Percentiles rank a stretch among this genome's conserved stretches.
phyloP scores from a whole-genome alignment of 495 filamentous ascomycete genomes.

The Trichocladium uniseriatum region DNA sequence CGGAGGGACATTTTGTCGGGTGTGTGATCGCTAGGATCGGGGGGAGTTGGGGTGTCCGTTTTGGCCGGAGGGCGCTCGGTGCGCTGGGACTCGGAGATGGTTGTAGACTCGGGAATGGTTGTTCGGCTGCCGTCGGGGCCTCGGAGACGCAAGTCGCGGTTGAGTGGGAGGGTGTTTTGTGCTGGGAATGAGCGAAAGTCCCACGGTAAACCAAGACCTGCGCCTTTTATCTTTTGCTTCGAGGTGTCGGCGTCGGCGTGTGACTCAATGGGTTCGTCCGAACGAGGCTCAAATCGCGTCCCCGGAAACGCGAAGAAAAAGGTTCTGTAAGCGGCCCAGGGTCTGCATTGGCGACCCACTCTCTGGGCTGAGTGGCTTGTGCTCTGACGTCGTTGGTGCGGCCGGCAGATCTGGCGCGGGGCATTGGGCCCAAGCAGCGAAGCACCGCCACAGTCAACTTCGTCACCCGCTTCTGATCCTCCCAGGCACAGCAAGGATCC shows the following conservation, averaged over 20 bases:
- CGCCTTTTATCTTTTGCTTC: not conserved
- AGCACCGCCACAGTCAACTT: slow-evolving; percentile 23
- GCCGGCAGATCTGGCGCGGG: not conserved
- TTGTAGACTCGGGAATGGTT: too few species aligned
- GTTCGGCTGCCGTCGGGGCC: not conserved
- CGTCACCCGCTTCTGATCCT: slow-evolving; percentile 11
- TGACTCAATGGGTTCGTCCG: not conserved
- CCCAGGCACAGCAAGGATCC: slow-evolving; percentile 5
- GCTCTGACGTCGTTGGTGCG: slow-evolving; percentile 15
- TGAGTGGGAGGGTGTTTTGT: not conserved
- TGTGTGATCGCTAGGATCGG: not conserved
- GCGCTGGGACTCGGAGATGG: too few species aligned
- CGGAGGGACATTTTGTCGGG: slow-evolving; percentile 20
- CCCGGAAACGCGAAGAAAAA: too few species aligned
- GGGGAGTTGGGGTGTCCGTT: not conserved
- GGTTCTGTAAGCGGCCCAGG: not conserved
- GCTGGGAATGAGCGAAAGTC: slow-evolving; percentile 1
- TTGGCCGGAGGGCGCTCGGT: too few species aligned
- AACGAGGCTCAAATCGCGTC: not conserved
- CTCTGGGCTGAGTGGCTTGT: not conserved
- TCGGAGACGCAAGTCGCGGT: slow-evolving; percentile 13
- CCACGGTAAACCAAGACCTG: slow-evolving; percentile 3
- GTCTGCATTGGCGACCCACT: not conserved
- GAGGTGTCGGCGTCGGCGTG: not conserved
- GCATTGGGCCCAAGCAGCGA: slow-evolving; percentile 3